Conservation (phyloP, 108 stramenopile genomes). For the Skeletonema potamos region DNA sequence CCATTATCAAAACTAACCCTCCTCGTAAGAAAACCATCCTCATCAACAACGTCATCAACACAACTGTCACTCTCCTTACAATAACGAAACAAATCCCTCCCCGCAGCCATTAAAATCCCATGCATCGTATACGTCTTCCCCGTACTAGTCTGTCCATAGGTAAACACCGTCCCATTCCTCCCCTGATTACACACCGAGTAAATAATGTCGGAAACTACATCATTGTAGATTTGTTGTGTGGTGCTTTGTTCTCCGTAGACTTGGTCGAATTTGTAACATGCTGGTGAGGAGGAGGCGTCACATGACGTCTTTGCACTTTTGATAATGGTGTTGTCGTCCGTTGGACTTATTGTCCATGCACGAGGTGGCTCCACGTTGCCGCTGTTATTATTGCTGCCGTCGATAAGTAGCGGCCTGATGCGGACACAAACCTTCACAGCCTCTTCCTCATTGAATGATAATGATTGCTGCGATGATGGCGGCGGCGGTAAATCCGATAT, state of each 20-base stretch:
- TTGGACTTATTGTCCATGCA: not conserved
- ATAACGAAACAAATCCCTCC: conserved; percentile 62
- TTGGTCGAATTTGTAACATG: conserved; percentile 72
- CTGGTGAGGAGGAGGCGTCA: not conserved
- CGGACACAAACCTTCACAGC: conserved; percentile 33
- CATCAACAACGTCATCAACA: conserved; percentile 32
- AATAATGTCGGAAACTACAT: conserved; percentile 67
- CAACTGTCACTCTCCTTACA: conserved; percentile 8
- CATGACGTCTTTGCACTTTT: conserved; percentile 1
- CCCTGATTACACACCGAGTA: conserved; percentile 59
- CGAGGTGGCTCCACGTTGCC: not conserved
- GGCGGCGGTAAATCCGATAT: not conserved
- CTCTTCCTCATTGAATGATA: conserved; percentile 7
- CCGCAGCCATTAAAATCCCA: conserved; percentile 62
- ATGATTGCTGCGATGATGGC: not conserved
- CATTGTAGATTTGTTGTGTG: conserved; percentile 76
- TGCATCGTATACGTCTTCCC: conserved; percentile 55
- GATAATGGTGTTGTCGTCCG: not conserved
- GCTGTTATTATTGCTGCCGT: not conserved
- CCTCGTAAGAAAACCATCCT: not conserved
- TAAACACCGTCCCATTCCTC: conserved; percentile 82
- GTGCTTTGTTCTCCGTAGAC: conserved; percentile 71
- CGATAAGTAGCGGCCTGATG: conserved; percentile 8
- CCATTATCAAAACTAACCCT: not conserved
- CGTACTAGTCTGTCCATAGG: conserved; percentile 61